phyloP scores from a whole-genome alignment of 441 rosid genomes.

The Gossypium schwendimanii region DNA sequence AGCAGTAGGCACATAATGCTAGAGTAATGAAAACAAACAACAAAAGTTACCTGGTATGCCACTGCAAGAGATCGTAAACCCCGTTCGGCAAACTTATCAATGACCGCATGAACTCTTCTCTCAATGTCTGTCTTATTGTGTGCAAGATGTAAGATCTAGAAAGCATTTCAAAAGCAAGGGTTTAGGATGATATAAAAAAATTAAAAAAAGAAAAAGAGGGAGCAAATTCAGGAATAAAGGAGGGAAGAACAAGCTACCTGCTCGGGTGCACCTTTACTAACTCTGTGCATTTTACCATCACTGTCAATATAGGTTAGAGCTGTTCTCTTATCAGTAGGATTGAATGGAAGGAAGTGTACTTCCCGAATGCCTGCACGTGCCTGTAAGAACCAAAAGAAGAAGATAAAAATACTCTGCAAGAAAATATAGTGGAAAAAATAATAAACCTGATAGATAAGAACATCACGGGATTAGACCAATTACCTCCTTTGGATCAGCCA shows the following conservation, averaged over 20 bases:
- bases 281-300: constrained; percentile 88
- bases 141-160: constrained; percentile 77
- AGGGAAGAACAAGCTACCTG: constrained; percentile 46
- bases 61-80: constrained; percentile 94
- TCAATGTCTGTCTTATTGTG: constrained; percentile 80
- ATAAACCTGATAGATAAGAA: not conserved
- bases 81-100: constrained; percentile 89
- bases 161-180: constrained; percentile 11
- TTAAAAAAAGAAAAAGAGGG: not conserved
- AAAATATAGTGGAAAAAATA: not conserved
- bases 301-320: constrained; percentile 73
- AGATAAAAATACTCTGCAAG: not conserved
- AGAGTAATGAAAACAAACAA: not conserved
- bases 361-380: constrained; percentile 91
- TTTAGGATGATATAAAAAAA: constrained; percentile 8
- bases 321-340: constrained; percentile 92
- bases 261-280: constrained; percentile 98
- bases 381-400: constrained; percentile 28
- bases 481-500: constrained; percentile 98
- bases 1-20: not conserved
- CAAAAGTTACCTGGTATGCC: constrained; percentile 63
- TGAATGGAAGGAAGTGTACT: constrained; percentile 89
- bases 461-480: not conserved
- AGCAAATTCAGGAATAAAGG: not conserved
- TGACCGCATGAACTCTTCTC: constrained; percentile 79